Base-by-base conservation (phyloP, 2,329 filamentous ascomycete species). In the Fusarium solani-melongenae region DNA sequence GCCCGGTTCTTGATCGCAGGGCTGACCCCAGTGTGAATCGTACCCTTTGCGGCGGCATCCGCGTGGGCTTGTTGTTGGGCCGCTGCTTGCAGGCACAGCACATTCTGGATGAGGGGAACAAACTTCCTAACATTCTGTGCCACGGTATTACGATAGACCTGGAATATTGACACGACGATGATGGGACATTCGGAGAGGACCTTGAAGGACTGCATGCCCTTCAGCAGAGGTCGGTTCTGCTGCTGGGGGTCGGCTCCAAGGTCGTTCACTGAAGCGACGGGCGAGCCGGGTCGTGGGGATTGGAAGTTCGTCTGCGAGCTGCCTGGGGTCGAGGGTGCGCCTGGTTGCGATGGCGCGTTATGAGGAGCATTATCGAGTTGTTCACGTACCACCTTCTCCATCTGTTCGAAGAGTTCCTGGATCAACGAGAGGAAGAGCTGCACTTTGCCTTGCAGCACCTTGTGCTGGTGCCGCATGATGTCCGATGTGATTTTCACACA, bases 401-500 rank as follows among this genome's bases (percentile, higher is more conserved):
- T 97, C 77, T 94, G 93, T 82, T 97, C 92, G 78, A 99, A 99
- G 81, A 99, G 92, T 81, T 98, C 95, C 79, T 97, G 93, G 58
- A 99, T 98, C 39, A 99, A 87, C 64, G 92, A 92, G 67, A 99
- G 85, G 82, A 99, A 99, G 3, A 91, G 89, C 82, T 98, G 96
- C 5, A 98, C 95, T 80, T 94, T 95, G 66, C 90, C 88, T 46
- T 84, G 83, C 9, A 98, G 91, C 29, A 92, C 91, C 84, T 96
- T 97, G 66, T 92, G 90, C 83, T 98, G 96, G 80, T 98, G 94
- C 57, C 96, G 92, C 88, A 97, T 94, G 73, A 98, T 92, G 80
- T 99, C 96, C 86, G 98, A 98, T 60, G 97, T 94, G 15, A 96
- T 97, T 87, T 99, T 99, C 84, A 99, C 94, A 81, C 96, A 98